Conservation (phyloP, 139 green algal genomes). For the Haematococcus sp. region DNA sequence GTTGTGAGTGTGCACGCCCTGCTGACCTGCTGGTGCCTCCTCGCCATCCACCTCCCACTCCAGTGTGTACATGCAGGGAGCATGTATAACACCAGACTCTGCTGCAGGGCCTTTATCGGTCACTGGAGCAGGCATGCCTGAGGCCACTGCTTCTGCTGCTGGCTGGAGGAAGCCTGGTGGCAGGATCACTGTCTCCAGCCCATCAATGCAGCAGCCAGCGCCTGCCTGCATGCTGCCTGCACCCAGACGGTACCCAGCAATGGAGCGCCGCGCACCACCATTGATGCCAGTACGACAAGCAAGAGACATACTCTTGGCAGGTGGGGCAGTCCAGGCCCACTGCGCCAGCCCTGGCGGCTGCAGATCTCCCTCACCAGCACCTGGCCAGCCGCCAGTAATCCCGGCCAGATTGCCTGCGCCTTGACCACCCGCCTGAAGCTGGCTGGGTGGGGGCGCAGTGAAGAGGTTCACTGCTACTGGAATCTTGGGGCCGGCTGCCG, state of each 20-base stretch:
- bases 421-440: not conserved
- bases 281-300: too few species aligned
- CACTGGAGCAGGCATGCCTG: too few species aligned
- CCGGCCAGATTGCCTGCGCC: not conserved
- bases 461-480: constrained; percentile 45
- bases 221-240: not conserved
- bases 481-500: constrained; percentile 35
- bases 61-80: constrained; percentile 33
- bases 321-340: not conserved
- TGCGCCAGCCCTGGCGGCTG: not conserved
- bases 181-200: constrained; percentile 34
- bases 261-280: not conserved
- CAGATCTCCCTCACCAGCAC: not conserved
- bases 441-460: not conserved
- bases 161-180: not conserved
- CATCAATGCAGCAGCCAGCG: constrained; percentile 5
- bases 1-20: too few species aligned
- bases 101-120: too few species aligned
- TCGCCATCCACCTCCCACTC: constrained; percentile 22
- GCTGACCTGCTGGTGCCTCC: not conserved
- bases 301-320: too few species aligned
- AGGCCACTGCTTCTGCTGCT: not conserved
- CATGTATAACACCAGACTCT: not conserved
- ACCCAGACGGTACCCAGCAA: constrained; percentile 26
- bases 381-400: not conserved